Conservation (phyloP, 352 stramenopile genomes). For the Phytophthora ramorum region DNA sequence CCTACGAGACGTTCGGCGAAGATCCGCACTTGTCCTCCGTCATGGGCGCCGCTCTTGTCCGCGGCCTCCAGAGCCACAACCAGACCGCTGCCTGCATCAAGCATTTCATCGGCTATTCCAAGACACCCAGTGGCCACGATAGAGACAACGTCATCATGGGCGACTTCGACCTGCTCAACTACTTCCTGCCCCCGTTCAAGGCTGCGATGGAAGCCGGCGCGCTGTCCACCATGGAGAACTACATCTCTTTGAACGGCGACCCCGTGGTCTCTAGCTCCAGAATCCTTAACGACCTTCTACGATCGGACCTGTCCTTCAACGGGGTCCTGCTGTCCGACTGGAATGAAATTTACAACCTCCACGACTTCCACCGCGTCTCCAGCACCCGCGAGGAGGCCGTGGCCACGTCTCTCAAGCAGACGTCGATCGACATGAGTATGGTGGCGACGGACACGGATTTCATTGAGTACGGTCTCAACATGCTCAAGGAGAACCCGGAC, state of each 20-base stretch:
- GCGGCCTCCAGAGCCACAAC: constrained; percentile 76
- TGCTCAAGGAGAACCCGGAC: constrained; percentile 45
- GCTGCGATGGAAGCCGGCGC: constrained; percentile 70
- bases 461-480: constrained; percentile 48
- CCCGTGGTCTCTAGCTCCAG: constrained; percentile 81
- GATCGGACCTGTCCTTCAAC: constrained; percentile 77
- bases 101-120: constrained; percentile 85
- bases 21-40: constrained; percentile 82
- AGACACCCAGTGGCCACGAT: constrained; percentile 55
- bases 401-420: constrained; percentile 64
- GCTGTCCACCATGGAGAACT: constrained; percentile 91
- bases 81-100: constrained; percentile 84
- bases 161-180: constrained; percentile 75
- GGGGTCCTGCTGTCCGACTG: constrained; percentile 91
- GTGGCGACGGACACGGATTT: constrained; percentile 51
- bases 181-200: constrained; percentile 78
- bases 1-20: constrained; percentile 94
- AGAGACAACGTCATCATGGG: constrained; percentile 13
- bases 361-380: constrained; percentile 57
- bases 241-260: constrained; percentile 89
- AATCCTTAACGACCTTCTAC: constrained; percentile 71
- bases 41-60: constrained; percentile 71
- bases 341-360: constrained; percentile 89
- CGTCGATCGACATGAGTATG: constrained; percentile 92
- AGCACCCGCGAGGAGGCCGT: constrained; percentile 55